phyloP scores from a whole-genome alignment of 441 rosid genomes.

The Hura crepitans region DNA sequence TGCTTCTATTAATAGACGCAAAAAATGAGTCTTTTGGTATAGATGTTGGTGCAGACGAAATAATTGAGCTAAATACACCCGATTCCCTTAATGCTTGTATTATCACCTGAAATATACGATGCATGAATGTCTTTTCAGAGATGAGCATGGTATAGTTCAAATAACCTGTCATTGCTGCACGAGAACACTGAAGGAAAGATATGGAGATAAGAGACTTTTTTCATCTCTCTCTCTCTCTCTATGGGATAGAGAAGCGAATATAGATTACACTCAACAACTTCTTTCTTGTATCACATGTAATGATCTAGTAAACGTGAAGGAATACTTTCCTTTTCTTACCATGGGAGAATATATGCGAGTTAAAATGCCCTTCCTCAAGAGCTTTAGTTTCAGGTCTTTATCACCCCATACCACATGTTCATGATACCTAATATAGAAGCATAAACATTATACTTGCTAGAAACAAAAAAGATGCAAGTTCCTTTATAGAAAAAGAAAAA shows the following conservation, averaged over 20 bases:
- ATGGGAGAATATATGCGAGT: slow-evolving; percentile 72
- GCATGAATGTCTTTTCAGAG: background rate
- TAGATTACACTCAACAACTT: background rate
- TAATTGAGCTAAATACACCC: slow-evolving; percentile 57
- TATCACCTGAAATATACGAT: slow-evolving; percentile 49
- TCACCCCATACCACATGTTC: slow-evolving; percentile 88
- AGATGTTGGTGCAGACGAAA: slow-evolving; percentile 46
- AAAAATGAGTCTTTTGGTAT: slow-evolving; percentile 37
- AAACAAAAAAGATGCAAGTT: background rate
- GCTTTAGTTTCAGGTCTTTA: slow-evolving; percentile 51
- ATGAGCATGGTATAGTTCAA: background rate
- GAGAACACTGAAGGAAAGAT: background rate
- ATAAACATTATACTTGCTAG: background rate
- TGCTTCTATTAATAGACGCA: slow-evolving; percentile 35
- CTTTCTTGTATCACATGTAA: background rate
- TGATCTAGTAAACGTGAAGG: background rate
- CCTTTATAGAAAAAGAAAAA: background rate
- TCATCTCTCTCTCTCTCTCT: background rate
- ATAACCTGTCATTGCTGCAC: background rate
- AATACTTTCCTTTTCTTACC: slow-evolving; percentile 42
- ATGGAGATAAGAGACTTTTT: too few relatives aligned
- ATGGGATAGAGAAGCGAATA: background rate
- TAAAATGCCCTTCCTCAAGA: slow-evolving; percentile 69
- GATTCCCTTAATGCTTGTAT: slow-evolving; percentile 75
- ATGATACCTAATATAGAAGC: slow-evolving; percentile 47